Conservation (phyloP, 495 filamentous ascomycete genomes). For the Xylaria nigripes region DNA sequence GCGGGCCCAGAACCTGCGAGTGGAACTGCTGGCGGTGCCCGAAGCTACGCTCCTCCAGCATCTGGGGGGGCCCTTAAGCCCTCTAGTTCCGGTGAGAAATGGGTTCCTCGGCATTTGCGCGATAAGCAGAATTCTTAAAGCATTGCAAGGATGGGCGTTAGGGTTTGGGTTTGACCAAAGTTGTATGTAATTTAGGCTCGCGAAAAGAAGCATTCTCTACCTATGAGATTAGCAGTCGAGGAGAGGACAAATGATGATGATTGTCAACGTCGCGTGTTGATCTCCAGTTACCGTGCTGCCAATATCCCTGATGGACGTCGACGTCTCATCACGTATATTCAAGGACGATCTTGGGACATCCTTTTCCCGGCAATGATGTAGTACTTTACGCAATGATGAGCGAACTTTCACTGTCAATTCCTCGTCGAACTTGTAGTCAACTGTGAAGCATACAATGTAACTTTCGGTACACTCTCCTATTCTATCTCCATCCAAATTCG, state of each 20-base stretch:
- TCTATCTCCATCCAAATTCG: too few species aligned
- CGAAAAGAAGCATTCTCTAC: conserved; percentile 21
- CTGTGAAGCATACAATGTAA: too few species aligned
- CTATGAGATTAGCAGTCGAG: conserved; percentile 7
- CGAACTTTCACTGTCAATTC: too few species aligned
- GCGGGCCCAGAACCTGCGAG: conserved; percentile 13
- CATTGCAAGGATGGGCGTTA: conserved; percentile 25
- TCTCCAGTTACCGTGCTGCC: not conserved
- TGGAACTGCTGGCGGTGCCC: conserved; percentile 7
- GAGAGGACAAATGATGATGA: conserved; percentile 6
- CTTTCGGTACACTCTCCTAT: too few species aligned
- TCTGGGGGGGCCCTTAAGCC: conserved; percentile 33
- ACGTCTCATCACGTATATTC: not conserved
- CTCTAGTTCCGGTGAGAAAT: conserved; percentile 38
- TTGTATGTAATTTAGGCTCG: conserved; percentile 21
- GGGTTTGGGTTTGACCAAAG: conserved; percentile 24
- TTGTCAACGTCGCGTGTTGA: not conserved
- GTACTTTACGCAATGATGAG: too few species aligned
- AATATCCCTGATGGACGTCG: not conserved
- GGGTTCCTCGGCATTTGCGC: conserved; percentile 29
- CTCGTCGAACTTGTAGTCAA: too few species aligned
- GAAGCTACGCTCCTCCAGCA: conserved; percentile 21
- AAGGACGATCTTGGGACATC: too few species aligned
- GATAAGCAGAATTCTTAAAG: conserved; percentile 22
- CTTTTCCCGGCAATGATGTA: too few species aligned